These are phyloP conservation scores for Laburnicola sp. DNA, from an alignment of 2,329 filamentous ascomycete species.

Conservation along the genomic window DNA sequence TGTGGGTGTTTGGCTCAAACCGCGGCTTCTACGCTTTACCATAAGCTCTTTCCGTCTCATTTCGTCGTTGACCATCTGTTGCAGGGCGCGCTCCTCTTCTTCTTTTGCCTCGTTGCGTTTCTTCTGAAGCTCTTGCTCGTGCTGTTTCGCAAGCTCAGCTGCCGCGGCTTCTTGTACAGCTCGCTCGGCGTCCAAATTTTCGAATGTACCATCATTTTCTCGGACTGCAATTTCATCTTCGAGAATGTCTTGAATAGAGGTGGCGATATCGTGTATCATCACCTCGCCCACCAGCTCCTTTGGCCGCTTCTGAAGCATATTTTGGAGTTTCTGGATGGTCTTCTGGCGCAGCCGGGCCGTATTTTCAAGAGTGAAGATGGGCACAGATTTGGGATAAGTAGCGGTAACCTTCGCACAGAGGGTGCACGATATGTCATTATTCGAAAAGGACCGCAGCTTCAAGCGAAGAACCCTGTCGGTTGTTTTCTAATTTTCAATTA, in stretches of 20 bases:
- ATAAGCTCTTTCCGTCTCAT: constrained; percentile 66
- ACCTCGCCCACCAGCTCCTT: constrained; percentile 65
- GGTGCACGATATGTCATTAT: constrained; percentile 70
- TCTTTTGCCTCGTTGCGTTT: constrained; percentile 52
- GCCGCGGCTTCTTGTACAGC: constrained; percentile 77
- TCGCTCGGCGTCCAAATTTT: constrained; percentile 86
- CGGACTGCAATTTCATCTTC: constrained; percentile 83
- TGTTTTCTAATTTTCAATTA: constrained; percentile 61
- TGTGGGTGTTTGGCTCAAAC: constrained; percentile 35
- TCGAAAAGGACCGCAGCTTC: constrained; percentile 71
- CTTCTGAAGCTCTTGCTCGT: constrained; percentile 47
- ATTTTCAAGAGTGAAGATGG: constrained; percentile 70
- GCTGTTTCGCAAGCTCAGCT: constrained; percentile 58
- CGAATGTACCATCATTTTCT: constrained; percentile 73
- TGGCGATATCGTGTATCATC: constrained; percentile 66
- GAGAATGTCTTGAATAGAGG: constrained; percentile 68
- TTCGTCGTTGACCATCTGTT: constrained; percentile 73
- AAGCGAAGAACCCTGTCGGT: constrained; percentile 81
- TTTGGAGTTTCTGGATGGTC: constrained; percentile 70
- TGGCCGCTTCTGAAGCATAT: constrained; percentile 69
- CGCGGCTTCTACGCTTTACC: constrained; percentile 59
- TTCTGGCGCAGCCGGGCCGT: constrained; percentile 67
- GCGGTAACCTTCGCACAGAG: constrained; percentile 82
- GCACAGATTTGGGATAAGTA: constrained; percentile 85
- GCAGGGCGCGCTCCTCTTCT: constrained; percentile 73